phyloP scores from a whole-genome alignment of 1,284 basidiomycete genomes.

The Ganoderma multipileum region DNA sequence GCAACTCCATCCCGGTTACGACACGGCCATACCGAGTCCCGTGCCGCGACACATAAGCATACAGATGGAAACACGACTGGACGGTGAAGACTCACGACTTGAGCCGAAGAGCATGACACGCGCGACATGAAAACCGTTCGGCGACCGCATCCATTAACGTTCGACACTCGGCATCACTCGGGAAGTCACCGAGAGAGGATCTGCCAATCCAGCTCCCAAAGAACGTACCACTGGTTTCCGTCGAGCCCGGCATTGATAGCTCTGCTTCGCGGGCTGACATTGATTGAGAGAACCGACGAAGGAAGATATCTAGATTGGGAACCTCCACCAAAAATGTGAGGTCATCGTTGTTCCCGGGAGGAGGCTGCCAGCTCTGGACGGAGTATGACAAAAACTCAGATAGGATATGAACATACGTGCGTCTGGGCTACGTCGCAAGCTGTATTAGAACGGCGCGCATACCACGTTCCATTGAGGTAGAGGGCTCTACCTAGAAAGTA shows the following conservation, averaged over 20 bases:
- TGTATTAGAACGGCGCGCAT: background rate
- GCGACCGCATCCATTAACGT: background rate
- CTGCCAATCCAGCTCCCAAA: conserved; percentile 1
- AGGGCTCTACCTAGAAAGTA: background rate
- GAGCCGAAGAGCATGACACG: background rate
- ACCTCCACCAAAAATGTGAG: background rate
- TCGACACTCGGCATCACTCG: background rate
- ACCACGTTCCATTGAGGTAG: background rate
- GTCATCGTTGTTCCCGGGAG: background rate
- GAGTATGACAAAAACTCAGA: background rate
- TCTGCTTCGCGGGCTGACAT: background rate
- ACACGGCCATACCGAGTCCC: background rate
- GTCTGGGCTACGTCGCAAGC: background rate
- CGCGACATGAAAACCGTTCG: background rate
- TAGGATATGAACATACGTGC: background rate
- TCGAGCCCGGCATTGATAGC: background rate
- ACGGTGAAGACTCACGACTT: conserved; percentile 1
- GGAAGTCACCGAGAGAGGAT: conserved; percentile 1
- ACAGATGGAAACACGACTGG: background rate
- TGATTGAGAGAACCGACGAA: background rate
- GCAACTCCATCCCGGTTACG: background rate
- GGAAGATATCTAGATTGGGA: background rate
- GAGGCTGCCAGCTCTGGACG: background rate
- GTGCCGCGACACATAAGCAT: background rate
- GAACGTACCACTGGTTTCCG: background rate